Evolutionary conservation across 768 basidiomycete species (phyloP), one percentile per base, ranked within the genome.

Genomic region (Lactarius trivialis): DNA sequence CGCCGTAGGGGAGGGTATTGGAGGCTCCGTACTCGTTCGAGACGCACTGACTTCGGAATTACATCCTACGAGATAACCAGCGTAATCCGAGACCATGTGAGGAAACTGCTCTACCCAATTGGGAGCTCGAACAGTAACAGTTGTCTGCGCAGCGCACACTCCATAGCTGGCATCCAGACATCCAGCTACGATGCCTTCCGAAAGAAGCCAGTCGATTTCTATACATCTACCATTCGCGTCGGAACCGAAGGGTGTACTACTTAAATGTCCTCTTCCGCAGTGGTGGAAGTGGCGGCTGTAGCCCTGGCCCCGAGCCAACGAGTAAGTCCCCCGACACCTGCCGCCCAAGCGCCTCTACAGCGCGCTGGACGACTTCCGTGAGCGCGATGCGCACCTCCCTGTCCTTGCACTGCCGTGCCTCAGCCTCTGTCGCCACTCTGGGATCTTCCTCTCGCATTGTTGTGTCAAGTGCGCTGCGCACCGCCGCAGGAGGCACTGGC

Each of bases 401-500:
- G 2, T 62, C 55, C 56, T 37, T 14, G 6, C 11, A 11, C 2
- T 12, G 39, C 1, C 52, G n/a, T 64, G 63, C 56, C 32, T 39
- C 56, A 49, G 28, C 53, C 11, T 55, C 33, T 4, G 37, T n/a
- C 11, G 52, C 55, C 24, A 41, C 56, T 14, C 51, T 32, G 14
- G 32, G 7, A 4, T 26, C 51, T 4, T 21, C 33, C 33, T 8
- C 15, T 41, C 48, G 30, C 33, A 8, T 26, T 0, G 24, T 26
- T 12, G 26, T 26, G 7, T 21, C 26, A 8, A 74, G 64, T 21
- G 71, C 68, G 49, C 43, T 65, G 30, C 61, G 58, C 48, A 84
- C 69, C 41, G 74, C 72, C 33, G 76, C 72, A 0, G 75, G 61
- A 26, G 81, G 77, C 53, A 95, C 75, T 1, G 93, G 92, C 43